Percentiles rank a stretch among this genome's conserved stretches.
Evolutionary conservation across 1,139 yeast species (phyloP).

Genomic region (Yamadazyma atmosphaerica): DNA sequence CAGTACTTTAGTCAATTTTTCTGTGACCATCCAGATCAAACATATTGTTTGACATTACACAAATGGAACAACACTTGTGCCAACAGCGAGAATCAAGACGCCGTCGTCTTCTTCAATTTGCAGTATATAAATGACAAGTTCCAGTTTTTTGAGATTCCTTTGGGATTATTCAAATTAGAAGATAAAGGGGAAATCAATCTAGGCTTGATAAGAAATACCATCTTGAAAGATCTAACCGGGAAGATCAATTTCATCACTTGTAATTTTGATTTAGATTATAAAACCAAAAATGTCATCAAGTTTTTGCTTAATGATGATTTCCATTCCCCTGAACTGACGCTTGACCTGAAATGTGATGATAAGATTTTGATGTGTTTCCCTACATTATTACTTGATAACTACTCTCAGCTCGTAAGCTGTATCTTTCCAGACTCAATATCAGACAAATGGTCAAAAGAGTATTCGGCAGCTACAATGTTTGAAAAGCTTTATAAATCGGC

Average conservation of each 20-base stretch:
- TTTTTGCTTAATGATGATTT: slow-evolving; percentile 12
- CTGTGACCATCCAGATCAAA: slow-evolving; percentile 10
- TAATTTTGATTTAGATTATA: slow-evolving; percentile 21
- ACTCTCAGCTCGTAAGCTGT: slow-evolving; percentile 8
- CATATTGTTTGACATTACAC: slow-evolving; percentile 22
- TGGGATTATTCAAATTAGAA: slow-evolving; percentile 20
- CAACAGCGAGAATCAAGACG: slow-evolving; percentile 6
- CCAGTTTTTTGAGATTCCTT: slow-evolving; percentile 20
- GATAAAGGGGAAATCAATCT: slow-evolving; percentile 10
- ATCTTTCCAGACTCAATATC: not conserved
- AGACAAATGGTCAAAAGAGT: not conserved
- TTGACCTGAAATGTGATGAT: slow-evolving; percentile 6
- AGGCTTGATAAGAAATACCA: slow-evolving; percentile 14
- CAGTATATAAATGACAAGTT: slow-evolving; percentile 20
- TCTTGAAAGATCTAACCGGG: slow-evolving; percentile 15
- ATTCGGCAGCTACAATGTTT: not conserved
- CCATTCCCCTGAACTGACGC: not conserved
- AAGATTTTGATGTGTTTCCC: slow-evolving; percentile 22
- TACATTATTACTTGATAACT: slow-evolving; percentile 13
- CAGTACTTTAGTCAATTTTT: slow-evolving; percentile 21
- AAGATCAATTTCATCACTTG: slow-evolving; percentile 20
- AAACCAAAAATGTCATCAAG: slow-evolving; percentile 18
- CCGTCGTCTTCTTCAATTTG: slow-evolving; percentile 20
- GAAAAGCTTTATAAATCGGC: not conserved
- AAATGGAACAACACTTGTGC: slow-evolving; percentile 20